Base-by-base conservation (phyloP, 257 asterid genomes). In the Rhazya stricta region DNA sequence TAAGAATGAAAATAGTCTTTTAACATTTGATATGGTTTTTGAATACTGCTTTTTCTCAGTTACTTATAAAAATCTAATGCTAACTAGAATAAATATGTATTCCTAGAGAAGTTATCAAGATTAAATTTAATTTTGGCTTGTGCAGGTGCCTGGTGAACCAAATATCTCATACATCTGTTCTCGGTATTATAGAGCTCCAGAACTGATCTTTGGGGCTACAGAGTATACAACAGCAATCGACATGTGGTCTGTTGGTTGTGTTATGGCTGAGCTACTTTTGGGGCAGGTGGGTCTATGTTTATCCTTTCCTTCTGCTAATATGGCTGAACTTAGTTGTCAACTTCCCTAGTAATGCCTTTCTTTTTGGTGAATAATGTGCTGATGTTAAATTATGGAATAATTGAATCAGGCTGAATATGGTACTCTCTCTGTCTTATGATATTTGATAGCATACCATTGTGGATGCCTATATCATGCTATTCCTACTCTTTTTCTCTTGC, bases 201-300 rank as follows among this genome's bases (percentile, higher is more conserved):
- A 94, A 76, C 86, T 94, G 81, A 94, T 94, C 76, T 94, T 94
- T 70, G 98, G 97, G 67, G 97, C 98, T 63, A 88, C 96, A 5
- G 98, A 91, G 78, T 91, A 94, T 80, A 91, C 98, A 27, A 85
- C 86, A 48, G 98, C 98, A 16, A 91, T 94, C 62, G 98, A 94
- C 82, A 83, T 90, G 93, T 94, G 98, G 98, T 94, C 98, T 0
- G 95, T 80, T 77, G 98, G 98, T 74, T 94, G 98, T 79, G 98
- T 94, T 77, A 84, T 94, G 93, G 94, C 97, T 36, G 98, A 94
- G 86, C 90, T 94, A 67, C 91, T 94, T 80, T 77, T 86, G 67
- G 97, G 98, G 42, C 94, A 90, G 94, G 98, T 92, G 12, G 32
- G 75, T 56, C 19, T 57, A 25, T 54, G 32, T 60, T 34, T 42